phyloP scores from a whole-genome alignment of 768 basidiomycete genomes.

The Pleurotus pulmonarius region DNA sequence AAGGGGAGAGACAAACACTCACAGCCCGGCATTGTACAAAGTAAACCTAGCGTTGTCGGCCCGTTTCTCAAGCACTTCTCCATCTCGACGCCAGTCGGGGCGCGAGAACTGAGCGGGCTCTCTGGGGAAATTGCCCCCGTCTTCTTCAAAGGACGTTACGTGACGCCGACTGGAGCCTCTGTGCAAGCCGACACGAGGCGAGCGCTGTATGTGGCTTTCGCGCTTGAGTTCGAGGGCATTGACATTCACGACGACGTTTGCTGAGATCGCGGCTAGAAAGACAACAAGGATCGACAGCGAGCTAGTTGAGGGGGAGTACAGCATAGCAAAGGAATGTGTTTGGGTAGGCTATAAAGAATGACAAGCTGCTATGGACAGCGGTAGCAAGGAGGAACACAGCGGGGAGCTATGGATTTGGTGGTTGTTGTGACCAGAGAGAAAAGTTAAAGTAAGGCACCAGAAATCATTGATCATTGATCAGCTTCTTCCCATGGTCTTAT shows the following conservation, averaged over 20 bases:
- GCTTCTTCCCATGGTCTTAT: no score
- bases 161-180: neutral
- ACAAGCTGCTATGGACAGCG: no score
- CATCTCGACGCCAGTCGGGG: conserved; percentile 2
- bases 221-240: neutral
- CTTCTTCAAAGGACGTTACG: neutral
- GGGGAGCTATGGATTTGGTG: no score
- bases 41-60: conserved; percentile 19
- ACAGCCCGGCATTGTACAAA: conserved; percentile 24
- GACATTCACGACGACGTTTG: neutral
- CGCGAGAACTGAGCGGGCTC: neutral
- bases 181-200: conserved; percentile 1
- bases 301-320: neutral
- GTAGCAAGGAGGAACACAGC: no score
- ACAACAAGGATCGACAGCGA: neutral
- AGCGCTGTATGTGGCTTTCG: neutral
- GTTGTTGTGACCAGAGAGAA: no score
- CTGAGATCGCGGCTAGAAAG: neutral
- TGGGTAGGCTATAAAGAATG: no score
- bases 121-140: neutral
- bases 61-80: conserved; percentile 9
- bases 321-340: no score
- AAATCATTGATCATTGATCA: no score
- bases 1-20: conserved; percentile 10
- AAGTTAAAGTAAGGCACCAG: no score